These are phyloP conservation scores for Acanthamoeba triangularis DNA, from an alignment of 208 protist species.

Conservation along the genomic window DNA sequence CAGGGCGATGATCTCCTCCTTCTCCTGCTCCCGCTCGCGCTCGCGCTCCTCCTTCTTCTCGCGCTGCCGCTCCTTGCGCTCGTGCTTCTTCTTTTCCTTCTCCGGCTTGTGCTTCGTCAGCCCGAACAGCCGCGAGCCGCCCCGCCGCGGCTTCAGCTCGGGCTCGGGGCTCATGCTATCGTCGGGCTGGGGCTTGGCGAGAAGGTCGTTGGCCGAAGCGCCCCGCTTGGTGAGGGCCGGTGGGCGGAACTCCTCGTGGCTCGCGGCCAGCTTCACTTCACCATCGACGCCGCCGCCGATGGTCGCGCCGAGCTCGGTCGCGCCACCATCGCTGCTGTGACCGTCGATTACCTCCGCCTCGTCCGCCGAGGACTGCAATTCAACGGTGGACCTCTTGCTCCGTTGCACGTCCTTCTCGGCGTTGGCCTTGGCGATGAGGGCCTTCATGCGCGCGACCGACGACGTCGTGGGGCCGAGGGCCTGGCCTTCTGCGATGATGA, in stretches of 20 bases:
- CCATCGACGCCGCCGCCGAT: neutral
- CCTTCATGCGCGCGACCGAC: slow-evolving; percentile 35
- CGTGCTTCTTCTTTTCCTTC: slow-evolving; percentile 17
- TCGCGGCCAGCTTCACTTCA: neutral
- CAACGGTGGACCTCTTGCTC: neutral
- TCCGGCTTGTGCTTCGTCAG: neutral
- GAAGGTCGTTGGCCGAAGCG: neutral
- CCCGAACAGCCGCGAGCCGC: slow-evolving; percentile 16
- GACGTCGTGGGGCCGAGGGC: neutral
- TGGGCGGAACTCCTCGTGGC: neutral
- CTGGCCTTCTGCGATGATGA: too few species aligned
- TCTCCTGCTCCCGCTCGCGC: neutral
- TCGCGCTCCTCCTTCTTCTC: slow-evolving; percentile 46
- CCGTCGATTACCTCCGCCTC: neutral
- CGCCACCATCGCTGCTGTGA: neutral
- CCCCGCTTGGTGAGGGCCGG: neutral
- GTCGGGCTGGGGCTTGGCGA: neutral
- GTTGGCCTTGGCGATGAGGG: slow-evolving; percentile 30
- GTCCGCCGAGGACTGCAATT: neutral
- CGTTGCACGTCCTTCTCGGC: neutral
- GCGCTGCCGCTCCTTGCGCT: slow-evolving; percentile 2
- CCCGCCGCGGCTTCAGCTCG: neutral
- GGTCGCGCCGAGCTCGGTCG: neutral
- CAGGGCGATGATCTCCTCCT: slow-evolving; percentile 27
- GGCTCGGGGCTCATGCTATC: neutral